These are phyloP conservation scores for Pseudogymnoascus sp. DNA, from an alignment of 2,329 filamentous ascomycete genomes.

Conservation along the genomic window DNA sequence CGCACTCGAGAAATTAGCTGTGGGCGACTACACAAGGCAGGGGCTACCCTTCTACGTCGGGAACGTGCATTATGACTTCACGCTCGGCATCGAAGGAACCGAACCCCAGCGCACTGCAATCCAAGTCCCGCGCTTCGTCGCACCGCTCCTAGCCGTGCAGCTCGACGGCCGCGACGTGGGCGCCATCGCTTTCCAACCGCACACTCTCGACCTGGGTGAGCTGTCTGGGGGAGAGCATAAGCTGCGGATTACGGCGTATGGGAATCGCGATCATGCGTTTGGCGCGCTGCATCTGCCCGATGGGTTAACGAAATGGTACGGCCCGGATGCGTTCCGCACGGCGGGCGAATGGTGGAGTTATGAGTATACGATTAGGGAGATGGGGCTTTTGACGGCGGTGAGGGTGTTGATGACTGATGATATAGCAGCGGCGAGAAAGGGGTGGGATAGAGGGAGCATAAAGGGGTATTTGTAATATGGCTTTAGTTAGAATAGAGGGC, in stretches of 20 bases:
- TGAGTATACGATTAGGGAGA: not conserved
- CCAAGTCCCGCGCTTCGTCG: conserved; percentile 19
- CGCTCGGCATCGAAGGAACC: not conserved
- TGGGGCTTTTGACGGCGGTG: not conserved
- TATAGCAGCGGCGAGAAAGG: not conserved
- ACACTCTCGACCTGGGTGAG: conserved; percentile 16
- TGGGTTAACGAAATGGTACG: conserved; percentile 17
- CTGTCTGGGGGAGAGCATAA: conserved; percentile 13
- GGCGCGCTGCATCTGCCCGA: conserved; percentile 22
- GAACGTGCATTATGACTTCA: conserved; percentile 21
- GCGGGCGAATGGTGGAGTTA: not conserved
- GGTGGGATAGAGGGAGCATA: not conserved
- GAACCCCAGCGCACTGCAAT: not conserved
- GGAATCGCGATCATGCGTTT: conserved; percentile 25
- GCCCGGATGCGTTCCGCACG: conserved; percentile 16
- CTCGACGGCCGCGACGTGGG: conserved; percentile 15
- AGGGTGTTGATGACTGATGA: not conserved
- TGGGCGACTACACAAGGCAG: conserved; percentile 23
- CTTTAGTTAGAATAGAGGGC: not conserved
- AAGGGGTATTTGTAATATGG: not conserved
- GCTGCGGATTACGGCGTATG: conserved; percentile 22
- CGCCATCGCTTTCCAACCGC: conserved; percentile 22
- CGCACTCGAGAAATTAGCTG: conserved; percentile 12
- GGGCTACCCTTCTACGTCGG: conserved; percentile 26
- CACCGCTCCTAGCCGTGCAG: conserved; percentile 19